Evolutionary conservation across 75 land plant species (phyloP).

Genomic region (Sequoiadendron giganteum): DNA sequence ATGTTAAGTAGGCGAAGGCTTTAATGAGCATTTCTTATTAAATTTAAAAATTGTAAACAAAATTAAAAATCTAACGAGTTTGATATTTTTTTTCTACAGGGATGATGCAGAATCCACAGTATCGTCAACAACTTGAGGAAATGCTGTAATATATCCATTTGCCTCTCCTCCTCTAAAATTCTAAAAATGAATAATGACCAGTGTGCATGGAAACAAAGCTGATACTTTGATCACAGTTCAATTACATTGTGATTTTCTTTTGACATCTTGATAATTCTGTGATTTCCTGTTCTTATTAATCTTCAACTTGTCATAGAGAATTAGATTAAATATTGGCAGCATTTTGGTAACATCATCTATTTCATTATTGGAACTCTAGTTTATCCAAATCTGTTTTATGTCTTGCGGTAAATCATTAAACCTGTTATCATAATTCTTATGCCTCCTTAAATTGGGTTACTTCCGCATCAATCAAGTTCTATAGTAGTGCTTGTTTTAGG

Average conservation of each 20-base stretch:
- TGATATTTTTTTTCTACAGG: constrained; percentile 37
- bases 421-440: not conserved
- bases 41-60: too few relatives aligned
- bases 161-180: not conserved
- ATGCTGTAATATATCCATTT: constrained; percentile 70
- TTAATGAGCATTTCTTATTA: too few relatives aligned
- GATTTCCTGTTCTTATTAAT: not conserved
- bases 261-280: not conserved
- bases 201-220: not conserved
- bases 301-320: not conserved
- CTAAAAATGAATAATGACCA: not conserved
- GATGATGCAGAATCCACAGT: constrained; percentile 95
- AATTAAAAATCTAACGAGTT: not conserved
- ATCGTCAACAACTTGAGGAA: constrained; percentile 81
- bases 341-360: not conserved
- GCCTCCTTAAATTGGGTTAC: not conserved
- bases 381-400: not conserved
- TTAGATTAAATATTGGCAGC: not conserved
- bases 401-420: not conserved
- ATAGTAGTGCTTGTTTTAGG: not conserved
- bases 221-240: not conserved
- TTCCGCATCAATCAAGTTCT: not conserved
- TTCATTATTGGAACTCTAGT: not conserved
- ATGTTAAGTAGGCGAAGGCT: too few relatives aligned
- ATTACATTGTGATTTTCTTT: not conserved